phyloP scores from a whole-genome alignment of 495 filamentous ascomycete species.

The Lophiotrema nucula region DNA sequence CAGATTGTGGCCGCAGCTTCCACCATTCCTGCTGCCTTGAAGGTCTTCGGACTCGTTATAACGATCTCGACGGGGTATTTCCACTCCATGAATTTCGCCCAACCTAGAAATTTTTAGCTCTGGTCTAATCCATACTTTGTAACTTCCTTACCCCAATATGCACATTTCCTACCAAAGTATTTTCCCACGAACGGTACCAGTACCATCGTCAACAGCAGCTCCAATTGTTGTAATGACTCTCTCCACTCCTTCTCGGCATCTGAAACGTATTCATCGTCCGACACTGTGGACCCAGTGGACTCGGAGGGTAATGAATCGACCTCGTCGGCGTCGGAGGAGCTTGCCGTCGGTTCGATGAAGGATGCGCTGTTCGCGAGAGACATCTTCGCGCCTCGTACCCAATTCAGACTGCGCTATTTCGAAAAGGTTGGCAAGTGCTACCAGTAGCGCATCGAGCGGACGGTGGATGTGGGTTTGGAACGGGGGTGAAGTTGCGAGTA shows the following conservation, averaged over 20 bases:
- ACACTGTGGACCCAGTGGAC: conserved; percentile 55
- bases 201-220: conserved; percentile 89
- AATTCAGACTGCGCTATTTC: background rate
- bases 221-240: conserved; percentile 85
- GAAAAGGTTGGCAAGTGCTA: conserved; percentile 1
- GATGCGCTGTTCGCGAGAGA: conserved; percentile 30
- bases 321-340: conserved; percentile 57
- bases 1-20: conserved; percentile 70
- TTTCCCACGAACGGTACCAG: conserved; percentile 90
- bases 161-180: conserved; percentile 87
- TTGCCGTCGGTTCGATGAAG: conserved; percentile 27
- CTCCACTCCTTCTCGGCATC: conserved; percentile 90
- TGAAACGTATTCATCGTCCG: conserved; percentile 39
- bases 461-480: no score
- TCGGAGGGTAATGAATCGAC: conserved; percentile 77
- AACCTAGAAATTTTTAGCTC: conserved; percentile 49
- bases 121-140: background rate
- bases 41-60: conserved; percentile 54
- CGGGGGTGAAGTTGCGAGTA: background rate
- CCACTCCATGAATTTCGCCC: conserved; percentile 75
- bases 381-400: conserved; percentile 16
- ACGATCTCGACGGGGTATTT: conserved; percentile 69
- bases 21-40: conserved; percentile 66
- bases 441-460: no score
- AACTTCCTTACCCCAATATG: conserved; percentile 82